Conservation (phyloP, 768 basidiomycete genomes). For the Leucosporidium creatinivorum region DNA sequence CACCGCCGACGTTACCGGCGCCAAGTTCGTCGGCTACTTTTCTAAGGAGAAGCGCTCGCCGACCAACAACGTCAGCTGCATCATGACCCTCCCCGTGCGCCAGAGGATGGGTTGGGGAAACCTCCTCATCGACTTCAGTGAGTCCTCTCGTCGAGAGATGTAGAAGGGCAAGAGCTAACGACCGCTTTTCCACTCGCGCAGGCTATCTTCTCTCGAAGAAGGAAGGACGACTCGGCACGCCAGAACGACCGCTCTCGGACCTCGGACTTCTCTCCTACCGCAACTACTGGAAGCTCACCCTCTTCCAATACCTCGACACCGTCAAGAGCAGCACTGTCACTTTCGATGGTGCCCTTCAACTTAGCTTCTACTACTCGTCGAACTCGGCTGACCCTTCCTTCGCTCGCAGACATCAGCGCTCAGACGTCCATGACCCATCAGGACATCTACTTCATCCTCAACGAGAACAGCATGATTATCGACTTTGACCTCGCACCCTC, state of each 20-base stretch:
- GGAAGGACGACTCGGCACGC: slow-evolving; percentile 79
- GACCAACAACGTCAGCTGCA: slow-evolving; percentile 96
- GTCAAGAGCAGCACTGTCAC: slow-evolving; percentile 51
- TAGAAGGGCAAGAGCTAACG: not conserved
- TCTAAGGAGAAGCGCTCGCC: slow-evolving; percentile 96
- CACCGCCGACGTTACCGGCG: slow-evolving; percentile 70
- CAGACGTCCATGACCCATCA: slow-evolving; percentile 86
- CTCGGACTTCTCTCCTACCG: slow-evolving; percentile 90
- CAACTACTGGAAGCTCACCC: slow-evolving; percentile 83
- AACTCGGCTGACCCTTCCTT: not conserved
- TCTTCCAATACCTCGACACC: slow-evolving; percentile 68
- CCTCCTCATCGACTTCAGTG: slow-evolving; percentile 95
- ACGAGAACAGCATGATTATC: slow-evolving; percentile 65
- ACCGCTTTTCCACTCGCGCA: slow-evolving; percentile 40
- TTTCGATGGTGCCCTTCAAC: slow-evolving; percentile 61
- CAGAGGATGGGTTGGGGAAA: slow-evolving; percentile 97
- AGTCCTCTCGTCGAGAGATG: slow-evolving; percentile 40
- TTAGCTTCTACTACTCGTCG: slow-evolving; percentile 36
- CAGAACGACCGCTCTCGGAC: slow-evolving; percentile 89
- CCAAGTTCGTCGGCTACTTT: slow-evolving; percentile 95
- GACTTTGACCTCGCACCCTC: slow-evolving; percentile 15
- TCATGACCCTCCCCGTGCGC: slow-evolving; percentile 94
- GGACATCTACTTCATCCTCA: slow-evolving; percentile 70
- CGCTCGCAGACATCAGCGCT: slow-evolving; percentile 60
- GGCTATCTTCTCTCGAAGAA: slow-evolving; percentile 95